Evolutionary conservation across 352 stramenopile genomes (phyloP).

Genomic region (Phytophthora cactorum): DNA sequence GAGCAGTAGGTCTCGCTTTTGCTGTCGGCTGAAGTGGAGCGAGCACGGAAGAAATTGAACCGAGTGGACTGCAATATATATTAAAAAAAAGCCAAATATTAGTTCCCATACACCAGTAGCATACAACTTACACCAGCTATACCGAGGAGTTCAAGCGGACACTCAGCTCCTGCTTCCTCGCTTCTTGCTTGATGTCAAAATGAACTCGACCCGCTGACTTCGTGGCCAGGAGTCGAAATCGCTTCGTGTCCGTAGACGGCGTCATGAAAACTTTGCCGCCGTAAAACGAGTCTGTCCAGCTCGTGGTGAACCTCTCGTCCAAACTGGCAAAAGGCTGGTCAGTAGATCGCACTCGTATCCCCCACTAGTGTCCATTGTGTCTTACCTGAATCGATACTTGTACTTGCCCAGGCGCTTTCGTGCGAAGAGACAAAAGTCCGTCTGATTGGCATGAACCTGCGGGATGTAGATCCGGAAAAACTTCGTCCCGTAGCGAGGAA

Average conservation of each 20-base stretch:
- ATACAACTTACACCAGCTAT: neutral
- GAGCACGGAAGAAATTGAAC: slow-evolving; percentile 57
- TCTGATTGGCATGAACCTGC: slow-evolving; percentile 73
- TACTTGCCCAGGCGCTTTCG: slow-evolving; percentile 74
- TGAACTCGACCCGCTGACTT: slow-evolving; percentile 53
- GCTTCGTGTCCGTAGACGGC: slow-evolving; percentile 45
- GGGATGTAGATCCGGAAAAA: slow-evolving; percentile 82
- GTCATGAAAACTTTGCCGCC: slow-evolving; percentile 68
- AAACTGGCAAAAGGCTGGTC: slow-evolving; percentile 39
- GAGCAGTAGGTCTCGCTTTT: slow-evolving; percentile 46
- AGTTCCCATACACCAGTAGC: neutral
- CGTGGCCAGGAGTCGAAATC: slow-evolving; percentile 57
- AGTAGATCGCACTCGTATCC: neutral
- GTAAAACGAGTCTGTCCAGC: slow-evolving; percentile 70
- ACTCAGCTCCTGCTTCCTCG: slow-evolving; percentile 74
- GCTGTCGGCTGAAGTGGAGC: slow-evolving; percentile 34
- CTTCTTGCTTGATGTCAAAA: slow-evolving; percentile 78
- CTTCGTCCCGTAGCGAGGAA: slow-evolving; percentile 68
- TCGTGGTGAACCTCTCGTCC: slow-evolving; percentile 62
- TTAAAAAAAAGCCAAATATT: neutral
- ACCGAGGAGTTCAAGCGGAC: slow-evolving; percentile 67
- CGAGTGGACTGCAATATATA: slow-evolving; percentile 35
- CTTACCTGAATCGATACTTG: slow-evolving; percentile 81
- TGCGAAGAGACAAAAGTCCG: slow-evolving; percentile 80
- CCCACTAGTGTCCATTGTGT: neutral